Percentiles rank a stretch among this genome's conserved stretches.
These are phyloP conservation scores for Juglanconis oblonga DNA, from an alignment of 2,329 filamentous ascomycete genomes.

Conservation along the genomic window DNA sequence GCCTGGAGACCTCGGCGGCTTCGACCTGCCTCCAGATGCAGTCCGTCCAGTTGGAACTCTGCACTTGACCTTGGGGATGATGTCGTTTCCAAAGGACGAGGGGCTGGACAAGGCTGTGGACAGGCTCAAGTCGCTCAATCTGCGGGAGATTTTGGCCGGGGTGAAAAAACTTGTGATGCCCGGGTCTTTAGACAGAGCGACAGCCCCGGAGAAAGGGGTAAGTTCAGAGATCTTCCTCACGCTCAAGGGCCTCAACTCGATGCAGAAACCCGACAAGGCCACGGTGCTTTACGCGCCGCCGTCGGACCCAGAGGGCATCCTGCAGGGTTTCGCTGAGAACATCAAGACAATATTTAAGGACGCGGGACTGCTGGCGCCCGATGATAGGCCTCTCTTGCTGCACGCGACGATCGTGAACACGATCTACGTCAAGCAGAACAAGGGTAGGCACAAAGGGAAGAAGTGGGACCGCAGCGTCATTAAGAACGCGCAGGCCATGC, in stretches of 20 bases:
- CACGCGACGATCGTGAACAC: slow-evolving; percentile 89
- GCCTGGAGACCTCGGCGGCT: slow-evolving; percentile 31
- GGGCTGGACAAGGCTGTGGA: slow-evolving; percentile 39
- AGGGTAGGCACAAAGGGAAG: slow-evolving; percentile 22
- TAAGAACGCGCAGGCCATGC: slow-evolving; percentile 53
- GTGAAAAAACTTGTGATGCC: slow-evolving; percentile 19
- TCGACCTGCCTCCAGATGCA: slow-evolving; percentile 60
- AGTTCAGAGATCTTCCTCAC: slow-evolving; percentile 38
- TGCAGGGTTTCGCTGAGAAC: slow-evolving; percentile 57
- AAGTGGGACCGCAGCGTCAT: slow-evolving; percentile 37
- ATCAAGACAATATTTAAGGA: slow-evolving; percentile 54
- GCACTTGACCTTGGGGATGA: slow-evolving; percentile 84
- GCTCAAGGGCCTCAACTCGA: slow-evolving; percentile 55
- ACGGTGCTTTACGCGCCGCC: slow-evolving; percentile 66
- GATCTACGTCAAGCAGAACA: slow-evolving; percentile 61
- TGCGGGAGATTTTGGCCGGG: slow-evolving; percentile 36
- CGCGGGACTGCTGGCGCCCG: slow-evolving; percentile 53
- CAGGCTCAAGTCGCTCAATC: slow-evolving; percentile 36
- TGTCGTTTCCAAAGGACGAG: slow-evolving; percentile 62
- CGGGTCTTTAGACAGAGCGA: not conserved
- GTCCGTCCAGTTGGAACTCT: slow-evolving; percentile 75
- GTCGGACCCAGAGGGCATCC: slow-evolving; percentile 44
- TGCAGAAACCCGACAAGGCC: slow-evolving; percentile 54
- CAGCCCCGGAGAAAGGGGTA: not conserved
- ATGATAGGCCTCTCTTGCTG: slow-evolving; percentile 64